Evolutionary conservation across 1,139 yeast genomes (phyloP).

Genomic region (Candida dubliniensis): DNA sequence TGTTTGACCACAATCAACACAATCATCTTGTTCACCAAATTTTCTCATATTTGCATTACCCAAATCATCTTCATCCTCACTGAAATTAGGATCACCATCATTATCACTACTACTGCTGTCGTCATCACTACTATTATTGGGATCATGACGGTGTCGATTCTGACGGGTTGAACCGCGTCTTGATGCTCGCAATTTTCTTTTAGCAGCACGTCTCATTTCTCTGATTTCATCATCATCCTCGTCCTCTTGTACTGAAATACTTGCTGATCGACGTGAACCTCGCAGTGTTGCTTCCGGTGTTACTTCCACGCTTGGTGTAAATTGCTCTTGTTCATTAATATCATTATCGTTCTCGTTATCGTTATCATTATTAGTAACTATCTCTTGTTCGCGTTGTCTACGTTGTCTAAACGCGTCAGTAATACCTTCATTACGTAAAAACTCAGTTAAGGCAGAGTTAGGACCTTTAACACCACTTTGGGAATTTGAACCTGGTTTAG

Average conservation of each 20-base stretch:
- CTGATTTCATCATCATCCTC: constrained; percentile 28
- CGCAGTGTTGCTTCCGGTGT: constrained; percentile 1
- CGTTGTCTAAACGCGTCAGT: constrained; percentile 75
- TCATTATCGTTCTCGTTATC: constrained; percentile 8
- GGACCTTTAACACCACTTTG: constrained; percentile 62
- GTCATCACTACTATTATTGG: constrained; percentile 27
- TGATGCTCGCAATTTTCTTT: constrained; percentile 32
- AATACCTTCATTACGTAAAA: constrained; percentile 79
- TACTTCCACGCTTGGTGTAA: constrained; percentile 7
- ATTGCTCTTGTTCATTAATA: constrained; percentile 11
- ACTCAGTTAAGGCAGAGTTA: constrained; percentile 76
- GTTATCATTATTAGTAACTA: constrained; percentile 30
- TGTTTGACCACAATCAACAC: constrained; percentile 57
- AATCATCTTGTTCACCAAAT: constrained; percentile 51
- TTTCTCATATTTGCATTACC: constrained; percentile 25
- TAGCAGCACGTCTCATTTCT: constrained; percentile 45
- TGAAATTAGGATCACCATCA: constrained; percentile 30
- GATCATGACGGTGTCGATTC: constrained; percentile 18
- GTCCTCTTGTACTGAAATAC: constrained; percentile 18
- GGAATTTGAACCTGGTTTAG: constrained; percentile 10
- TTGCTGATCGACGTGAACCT: not conserved
- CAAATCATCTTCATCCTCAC: constrained; percentile 29
- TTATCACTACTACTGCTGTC: constrained; percentile 33
- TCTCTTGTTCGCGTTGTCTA: constrained; percentile 30
- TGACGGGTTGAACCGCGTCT: constrained; percentile 20